Evolutionary conservation across 202 grass and related monocot species (phyloP).

Genomic region (Dendrocalamus latiflorus): DNA sequence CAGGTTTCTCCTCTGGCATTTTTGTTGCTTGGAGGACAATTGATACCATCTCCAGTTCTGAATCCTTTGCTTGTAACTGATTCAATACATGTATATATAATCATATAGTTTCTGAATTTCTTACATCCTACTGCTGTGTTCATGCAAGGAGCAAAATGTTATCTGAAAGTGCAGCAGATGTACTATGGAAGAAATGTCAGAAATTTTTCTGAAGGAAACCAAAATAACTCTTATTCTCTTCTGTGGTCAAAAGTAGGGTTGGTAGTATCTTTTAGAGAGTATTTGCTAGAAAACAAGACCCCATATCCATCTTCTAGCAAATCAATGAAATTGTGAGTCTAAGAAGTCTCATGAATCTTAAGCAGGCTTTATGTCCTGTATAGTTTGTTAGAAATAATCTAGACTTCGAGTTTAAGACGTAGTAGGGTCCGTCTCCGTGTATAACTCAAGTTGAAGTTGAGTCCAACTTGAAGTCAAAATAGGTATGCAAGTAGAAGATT

Average conservation of each 20-base stretch:
- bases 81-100: constrained; percentile 33
- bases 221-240: background rate
- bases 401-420: too few relatives aligned
- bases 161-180: background rate
- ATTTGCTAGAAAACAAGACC: background rate
- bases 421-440: too few relatives aligned
- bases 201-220: background rate
- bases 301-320: background rate
- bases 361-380: too few relatives aligned
- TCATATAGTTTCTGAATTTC: too few relatives aligned
- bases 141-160: background rate
- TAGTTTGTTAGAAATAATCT: too few relatives aligned
- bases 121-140: background rate
- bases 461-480: too few relatives aligned
- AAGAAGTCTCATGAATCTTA: background rate
- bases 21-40: background rate
- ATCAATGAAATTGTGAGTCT: background rate
- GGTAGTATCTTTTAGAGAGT: background rate
- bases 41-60: background rate
- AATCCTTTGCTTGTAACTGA: constrained; percentile 31
- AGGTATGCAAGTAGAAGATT: too few relatives aligned
- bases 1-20: background rate
- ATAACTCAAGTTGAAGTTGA: too few relatives aligned
- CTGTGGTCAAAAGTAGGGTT: background rate
- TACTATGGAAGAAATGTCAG: background rate